Evolutionary conservation across 1,284 basidiomycete species (phyloP), one percentile per base, ranked within the genome.

Genomic region (Cystobasidiaceae sp.): DNA sequence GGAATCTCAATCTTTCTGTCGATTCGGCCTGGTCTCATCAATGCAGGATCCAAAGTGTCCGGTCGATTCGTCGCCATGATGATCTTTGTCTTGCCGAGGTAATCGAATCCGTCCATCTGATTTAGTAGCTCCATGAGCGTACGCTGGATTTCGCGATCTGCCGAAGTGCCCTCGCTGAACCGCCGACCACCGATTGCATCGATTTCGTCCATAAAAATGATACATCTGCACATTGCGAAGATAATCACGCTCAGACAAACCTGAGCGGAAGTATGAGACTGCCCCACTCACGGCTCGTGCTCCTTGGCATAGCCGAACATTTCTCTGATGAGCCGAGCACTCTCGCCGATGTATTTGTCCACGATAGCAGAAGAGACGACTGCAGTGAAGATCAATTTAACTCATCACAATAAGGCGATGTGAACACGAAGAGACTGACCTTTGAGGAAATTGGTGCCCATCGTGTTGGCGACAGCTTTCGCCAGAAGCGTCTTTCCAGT

Each of bases 141-240:
- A 71, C 96, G 83, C 78, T 99, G 96, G 71, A 99, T 98, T 80
- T 98, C 96, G 74, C 96, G 87, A 80, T 98, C 96, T 13, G 94
- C 96, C 77, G 88, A 91, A 3, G 94, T 98, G 37, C 96, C 96
- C 78, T 98, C 96, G n/a, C 87, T 90, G 81, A 98, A 98, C 63
- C 94, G 83, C 71, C 96, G 83, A 13, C 93, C 93, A 71, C 93
- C 93, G 70, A 97, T 96, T 32, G 93, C 93, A 76, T 97, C 93
- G 73, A 98, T 97, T 80, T 99, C 96, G 78, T 99, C 96, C 87
- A 99, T 97, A 80, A 98, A 98, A 75, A 99, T 98, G 74, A 98
- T 94, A 77, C 94, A 97, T 25, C 62, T 64, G 44, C 30, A 28
- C 6, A n/a, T 13, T 13, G 33, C 4, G 43, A 13, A 17, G 11